phyloP scores from a whole-genome alignment of 1,284 basidiomycete genomes.

The Cutaneotrichosporon cavernicola region DNA sequence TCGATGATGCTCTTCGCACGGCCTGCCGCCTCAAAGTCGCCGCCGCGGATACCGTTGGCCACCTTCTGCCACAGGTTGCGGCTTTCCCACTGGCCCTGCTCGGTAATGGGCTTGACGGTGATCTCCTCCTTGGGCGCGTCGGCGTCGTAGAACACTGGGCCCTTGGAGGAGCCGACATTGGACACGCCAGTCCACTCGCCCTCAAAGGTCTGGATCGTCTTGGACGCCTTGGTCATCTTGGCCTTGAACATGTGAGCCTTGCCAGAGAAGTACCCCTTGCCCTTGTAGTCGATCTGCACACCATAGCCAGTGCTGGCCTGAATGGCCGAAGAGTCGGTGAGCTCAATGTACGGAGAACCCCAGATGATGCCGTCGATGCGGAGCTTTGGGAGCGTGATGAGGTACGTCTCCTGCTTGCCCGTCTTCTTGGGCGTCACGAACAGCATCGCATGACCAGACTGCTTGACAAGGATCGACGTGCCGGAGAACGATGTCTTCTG shows the following conservation, averaged over 20 bases:
- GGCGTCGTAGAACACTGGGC: constrained; percentile 57
- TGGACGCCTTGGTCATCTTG: constrained; percentile 56
- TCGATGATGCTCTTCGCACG: constrained; percentile 89
- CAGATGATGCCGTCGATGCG: constrained; percentile 60
- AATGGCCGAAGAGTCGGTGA: constrained; percentile 80
- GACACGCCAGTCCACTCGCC: constrained; percentile 80
- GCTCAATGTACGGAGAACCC: constrained; percentile 67
- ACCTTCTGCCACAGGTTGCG: constrained; percentile 82
- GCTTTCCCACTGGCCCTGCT: constrained; percentile 80
- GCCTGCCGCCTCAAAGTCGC: constrained; percentile 88
- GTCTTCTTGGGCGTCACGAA: constrained; percentile 63
- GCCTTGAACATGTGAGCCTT: constrained; percentile 94
- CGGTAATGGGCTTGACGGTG: constrained; percentile 61
- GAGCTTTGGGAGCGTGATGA: constrained; percentile 85
- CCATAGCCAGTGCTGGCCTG: constrained; percentile 72
- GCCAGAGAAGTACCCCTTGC: constrained; percentile 91
- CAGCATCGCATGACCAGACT: constrained; percentile 89
- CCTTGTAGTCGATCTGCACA: constrained; percentile 82
- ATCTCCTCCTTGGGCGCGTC: constrained; percentile 66
- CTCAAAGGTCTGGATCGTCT: constrained; percentile 64
- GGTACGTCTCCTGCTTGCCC: constrained; percentile 68
- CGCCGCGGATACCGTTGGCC: constrained; percentile 83
- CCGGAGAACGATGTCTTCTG: constrained; percentile 81
- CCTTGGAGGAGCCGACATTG: constrained; percentile 59
- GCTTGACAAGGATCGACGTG: constrained; percentile 84